Conservation (phyloP, 208 protist species). For the Leishmania mexicana region DNA sequence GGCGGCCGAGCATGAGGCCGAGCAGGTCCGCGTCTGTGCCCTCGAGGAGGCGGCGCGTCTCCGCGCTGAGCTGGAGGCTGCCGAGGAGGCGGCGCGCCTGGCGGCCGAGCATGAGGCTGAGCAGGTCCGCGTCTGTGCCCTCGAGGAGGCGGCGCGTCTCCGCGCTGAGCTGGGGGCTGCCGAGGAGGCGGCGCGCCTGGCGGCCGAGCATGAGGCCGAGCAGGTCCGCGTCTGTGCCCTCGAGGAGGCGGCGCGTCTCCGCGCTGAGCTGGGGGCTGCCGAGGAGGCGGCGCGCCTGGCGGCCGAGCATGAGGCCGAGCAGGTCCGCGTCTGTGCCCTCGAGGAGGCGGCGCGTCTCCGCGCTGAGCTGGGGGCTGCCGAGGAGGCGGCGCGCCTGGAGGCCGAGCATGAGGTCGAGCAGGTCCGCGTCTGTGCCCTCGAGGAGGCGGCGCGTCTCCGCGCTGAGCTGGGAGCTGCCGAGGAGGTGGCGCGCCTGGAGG, state of each 20-base stretch:
- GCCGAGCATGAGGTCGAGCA: neutral
- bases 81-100: neutral
- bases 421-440: too few species aligned
- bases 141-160: neutral
- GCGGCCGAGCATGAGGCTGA: neutral
- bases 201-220: neutral
- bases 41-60: neutral
- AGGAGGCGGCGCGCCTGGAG: neutral
- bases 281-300: neutral
- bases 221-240: neutral
- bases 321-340: neutral
- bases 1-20: neutral
- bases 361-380: neutral
- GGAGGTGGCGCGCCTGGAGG: constrained; percentile 6
- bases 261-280: neutral
- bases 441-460: neutral
- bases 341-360: neutral
- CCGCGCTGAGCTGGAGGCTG: neutral
- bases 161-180: neutral
- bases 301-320: neutral
- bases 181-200: neutral
- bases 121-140: neutral
- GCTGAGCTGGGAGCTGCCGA: constrained; percentile 3
- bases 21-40: neutral
- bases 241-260: neutral